Evolutionary conservation across 179 eudicot species (phyloP).

Genomic region (Spinacia oleracea): DNA sequence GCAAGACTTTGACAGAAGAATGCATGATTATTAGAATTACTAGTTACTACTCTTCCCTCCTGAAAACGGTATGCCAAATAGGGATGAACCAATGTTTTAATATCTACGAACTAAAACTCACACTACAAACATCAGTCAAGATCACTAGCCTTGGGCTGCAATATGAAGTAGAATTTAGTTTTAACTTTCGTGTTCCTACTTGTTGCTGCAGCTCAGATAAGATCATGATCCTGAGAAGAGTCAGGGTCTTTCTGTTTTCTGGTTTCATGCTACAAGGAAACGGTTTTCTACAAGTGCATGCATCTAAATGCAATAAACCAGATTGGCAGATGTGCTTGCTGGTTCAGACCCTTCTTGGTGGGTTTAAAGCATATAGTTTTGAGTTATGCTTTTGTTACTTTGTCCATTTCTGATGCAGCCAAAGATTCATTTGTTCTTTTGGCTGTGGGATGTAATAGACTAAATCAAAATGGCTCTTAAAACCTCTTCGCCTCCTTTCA

Average conservation of each 20-base stretch:
- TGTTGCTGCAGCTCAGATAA: neutral
- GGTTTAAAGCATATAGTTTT: neutral
- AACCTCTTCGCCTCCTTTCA: too few species aligned
- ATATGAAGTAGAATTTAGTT: neutral
- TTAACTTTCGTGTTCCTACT: neutral
- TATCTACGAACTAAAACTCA: neutral
- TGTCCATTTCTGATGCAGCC: too few species aligned
- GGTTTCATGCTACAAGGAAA: neutral
- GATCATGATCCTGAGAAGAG: neutral
- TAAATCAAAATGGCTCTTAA: too few species aligned
- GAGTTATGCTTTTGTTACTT: too few species aligned
- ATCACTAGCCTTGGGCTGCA: neutral
- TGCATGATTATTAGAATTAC: too few species aligned
- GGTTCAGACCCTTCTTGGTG: neutral
- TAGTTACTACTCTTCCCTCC: neutral
- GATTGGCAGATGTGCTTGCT: neutral
- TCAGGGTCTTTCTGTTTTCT: neutral
- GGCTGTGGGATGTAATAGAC: too few species aligned
- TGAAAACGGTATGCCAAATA: neutral
- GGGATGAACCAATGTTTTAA: neutral
- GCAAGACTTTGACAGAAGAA: neutral
- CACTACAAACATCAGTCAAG: neutral
- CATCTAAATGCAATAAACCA: neutral
- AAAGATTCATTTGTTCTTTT: too few species aligned
- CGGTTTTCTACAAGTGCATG: neutral